phyloP scores from a whole-genome alignment of 805 yeast genomes.

The Kazachstania martiniae region DNA sequence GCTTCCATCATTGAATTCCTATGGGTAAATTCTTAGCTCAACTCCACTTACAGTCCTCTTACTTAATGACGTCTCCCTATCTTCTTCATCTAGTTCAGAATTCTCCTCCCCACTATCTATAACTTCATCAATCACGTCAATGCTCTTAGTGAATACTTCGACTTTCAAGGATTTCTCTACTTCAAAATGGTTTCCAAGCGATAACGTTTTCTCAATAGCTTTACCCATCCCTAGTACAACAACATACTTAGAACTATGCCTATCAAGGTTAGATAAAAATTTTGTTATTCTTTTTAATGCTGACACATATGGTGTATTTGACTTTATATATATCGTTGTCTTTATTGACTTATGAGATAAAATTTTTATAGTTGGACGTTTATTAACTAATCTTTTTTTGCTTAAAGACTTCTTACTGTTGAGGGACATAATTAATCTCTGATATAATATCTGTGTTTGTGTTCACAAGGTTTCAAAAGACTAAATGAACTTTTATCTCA shows the following conservation, averaged over 20 bases:
- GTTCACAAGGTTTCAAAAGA: no score
- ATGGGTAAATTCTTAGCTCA: conserved; percentile 32
- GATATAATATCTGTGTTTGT: no score
- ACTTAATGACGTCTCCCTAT: conserved; percentile 24
- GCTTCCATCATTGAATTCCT: neutral
- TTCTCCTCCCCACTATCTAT: conserved; percentile 23
- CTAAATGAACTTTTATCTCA: no score
- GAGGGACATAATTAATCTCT: no score
- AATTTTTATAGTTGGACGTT: conserved; percentile 19
- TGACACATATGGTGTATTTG: conserved; percentile 61
- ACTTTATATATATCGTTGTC: conserved; percentile 48
- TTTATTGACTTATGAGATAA: conserved; percentile 33
- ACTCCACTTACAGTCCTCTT: conserved; percentile 34
- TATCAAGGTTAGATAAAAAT: conserved; percentile 37
- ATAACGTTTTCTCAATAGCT: conserved; percentile 52
- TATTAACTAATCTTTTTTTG: conserved; percentile 5
- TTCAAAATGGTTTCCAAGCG: conserved; percentile 51
- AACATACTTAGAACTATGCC: conserved; percentile 36
- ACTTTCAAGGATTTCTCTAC: conserved; percentile 39
- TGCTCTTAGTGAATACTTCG: conserved; percentile 52
- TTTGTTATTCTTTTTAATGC: conserved; percentile 57
- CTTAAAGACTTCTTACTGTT: no score
- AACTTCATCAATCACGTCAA: conserved; percentile 66
- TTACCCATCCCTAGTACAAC: conserved; percentile 68
- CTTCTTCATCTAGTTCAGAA: conserved; percentile 23